Evolutionary conservation across 176 grass and related monocot genomes (phyloP), one percentile per base, ranked within the genome.

Genomic region (Musa troglodytarum): DNA sequence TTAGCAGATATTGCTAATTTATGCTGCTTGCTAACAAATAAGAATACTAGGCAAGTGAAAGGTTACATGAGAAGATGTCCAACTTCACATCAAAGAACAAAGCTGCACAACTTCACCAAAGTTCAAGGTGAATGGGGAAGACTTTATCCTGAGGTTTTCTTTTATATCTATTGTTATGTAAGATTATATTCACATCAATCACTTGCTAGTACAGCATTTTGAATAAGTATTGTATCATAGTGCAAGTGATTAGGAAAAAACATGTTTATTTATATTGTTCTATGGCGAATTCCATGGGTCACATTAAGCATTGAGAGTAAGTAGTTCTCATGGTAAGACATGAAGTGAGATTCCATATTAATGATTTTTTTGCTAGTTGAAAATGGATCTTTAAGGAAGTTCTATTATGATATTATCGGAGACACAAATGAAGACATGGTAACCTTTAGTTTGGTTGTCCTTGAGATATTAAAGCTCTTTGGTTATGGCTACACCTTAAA

Each of bases 41-140:
- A 56, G 50, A 87, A 85, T 85, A 53, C 6, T 69, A 98, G 95
- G 95, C 95, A 63, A 94, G 90, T 86, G 90, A 89, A 82, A 91
- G 95, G 77, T 84, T 98, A 65, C 88, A 89, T 52, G 95, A 98
- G 14, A 98, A 91, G 86, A 93, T 94, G 80, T 83, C 82, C 61
- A 98, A 77, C 71, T 94, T 98, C 67, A 80, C 85, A 62, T 72
- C 88, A 61, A 98, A 91, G 82, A 98, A 98, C 83, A 98, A 98
- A 88, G 95, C 88, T 76, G 95, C 95, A 16, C 95, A 98, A 87
- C 85, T 91, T 82, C 88, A 93, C 54, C 50, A 57, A 69, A 70
- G 52, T 14, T 89, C 86, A 84, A 92, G 87, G 87, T 92, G 25
- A 83, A 29, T 50, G 71, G 11, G 54, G 80, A 62, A 82, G 1